Base-by-base conservation (phyloP, 441 rosid genomes). In the Rhodomyrtus psidioides region DNA sequence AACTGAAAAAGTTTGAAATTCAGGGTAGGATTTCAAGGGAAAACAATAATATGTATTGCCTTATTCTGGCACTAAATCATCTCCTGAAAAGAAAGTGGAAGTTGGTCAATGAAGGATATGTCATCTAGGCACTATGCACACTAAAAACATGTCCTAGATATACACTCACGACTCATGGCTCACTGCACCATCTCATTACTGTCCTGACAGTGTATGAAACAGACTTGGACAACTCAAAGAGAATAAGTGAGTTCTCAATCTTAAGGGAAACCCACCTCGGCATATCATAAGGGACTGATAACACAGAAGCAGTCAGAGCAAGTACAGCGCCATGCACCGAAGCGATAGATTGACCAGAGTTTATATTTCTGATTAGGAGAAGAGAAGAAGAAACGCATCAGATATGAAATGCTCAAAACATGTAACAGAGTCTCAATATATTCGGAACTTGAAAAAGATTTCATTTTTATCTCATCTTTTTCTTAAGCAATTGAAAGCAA, bases 231-330 rank as follows among this genome's bases (percentile, higher is more conserved):
- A 23, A 83, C 27, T 28, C 19, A 55, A 59, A 75, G 56, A 81
- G 57, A 27, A 81, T 44, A 54, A 57, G 23, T 54, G 39, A n/a
- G 70, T 55, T 53, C 46, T 55, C 74, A 56, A 21, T 81, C 84
- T n/a, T 28, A 84, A 83, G 27, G 84, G 79, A 58, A 27, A 87
- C 92, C 84, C 53, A 97, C 99, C 98, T 89, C 92, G 99, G 99
- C 96, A 97, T 95, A 90, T 97, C 99, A 89, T 97, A 97, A 84
- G 99, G 98, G 85, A 95, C 98, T 86, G 99, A 97, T 87, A 97
- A 89, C 86, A 95, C 99, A 65, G 98, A 94, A 90, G 99, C 99
- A 49, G 93, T 97, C 91, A 97, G 91, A 87, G 99, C 99, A 90
- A 97, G 99, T 88, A 96, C 98, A 53, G 97, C 96, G 23, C 99